These are phyloP conservation scores for Aureobasidium sp. DNA, from an alignment of 2,329 filamentous ascomycete species.

Conservation along the genomic window DNA sequence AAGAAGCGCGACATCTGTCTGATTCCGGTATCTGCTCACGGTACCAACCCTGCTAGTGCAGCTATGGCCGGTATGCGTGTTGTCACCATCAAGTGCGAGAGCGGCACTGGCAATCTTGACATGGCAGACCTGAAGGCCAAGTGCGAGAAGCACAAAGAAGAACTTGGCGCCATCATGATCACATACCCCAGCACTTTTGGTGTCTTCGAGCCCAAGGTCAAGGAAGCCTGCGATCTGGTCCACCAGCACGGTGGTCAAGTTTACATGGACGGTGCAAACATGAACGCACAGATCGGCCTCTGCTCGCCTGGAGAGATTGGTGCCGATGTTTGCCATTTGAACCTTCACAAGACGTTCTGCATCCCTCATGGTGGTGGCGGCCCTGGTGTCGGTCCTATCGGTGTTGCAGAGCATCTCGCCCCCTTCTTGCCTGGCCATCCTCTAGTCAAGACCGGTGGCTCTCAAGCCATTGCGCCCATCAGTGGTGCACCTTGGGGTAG, in stretches of 20 bases:
- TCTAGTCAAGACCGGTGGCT: slow-evolving; percentile 48
- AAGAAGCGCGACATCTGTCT: slow-evolving; percentile 82
- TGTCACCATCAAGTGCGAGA: slow-evolving; percentile 84
- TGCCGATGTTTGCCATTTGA: slow-evolving; percentile 92
- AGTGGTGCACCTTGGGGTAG: slow-evolving; percentile 80
- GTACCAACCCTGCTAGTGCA: slow-evolving; percentile 90
- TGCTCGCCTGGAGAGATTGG: slow-evolving; percentile 93
- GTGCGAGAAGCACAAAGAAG: slow-evolving; percentile 76
- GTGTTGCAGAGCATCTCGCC: slow-evolving; percentile 73
- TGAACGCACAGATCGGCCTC: slow-evolving; percentile 95
- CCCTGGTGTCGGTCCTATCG: slow-evolving; percentile 87
- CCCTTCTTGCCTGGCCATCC: slow-evolving; percentile 69
- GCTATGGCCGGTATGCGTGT: slow-evolving; percentile 95
- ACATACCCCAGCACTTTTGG: slow-evolving; percentile 94
- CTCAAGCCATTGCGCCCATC: slow-evolving; percentile 59
- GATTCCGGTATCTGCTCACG: slow-evolving; percentile 90
- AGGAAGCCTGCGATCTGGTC: slow-evolving; percentile 75
- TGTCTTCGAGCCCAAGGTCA: slow-evolving; percentile 85
- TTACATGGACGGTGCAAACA: slow-evolving; percentile 98
- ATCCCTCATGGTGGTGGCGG: slow-evolving; percentile 94
- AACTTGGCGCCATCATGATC: slow-evolving; percentile 90
- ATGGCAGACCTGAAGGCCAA: slow-evolving; percentile 78
- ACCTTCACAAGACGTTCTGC: slow-evolving; percentile 98
- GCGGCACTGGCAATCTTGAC: slow-evolving; percentile 80
- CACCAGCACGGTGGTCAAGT: slow-evolving; percentile 86